Base-by-base conservation (phyloP, 306 rosid species). In the Prunus dulcis region DNA sequence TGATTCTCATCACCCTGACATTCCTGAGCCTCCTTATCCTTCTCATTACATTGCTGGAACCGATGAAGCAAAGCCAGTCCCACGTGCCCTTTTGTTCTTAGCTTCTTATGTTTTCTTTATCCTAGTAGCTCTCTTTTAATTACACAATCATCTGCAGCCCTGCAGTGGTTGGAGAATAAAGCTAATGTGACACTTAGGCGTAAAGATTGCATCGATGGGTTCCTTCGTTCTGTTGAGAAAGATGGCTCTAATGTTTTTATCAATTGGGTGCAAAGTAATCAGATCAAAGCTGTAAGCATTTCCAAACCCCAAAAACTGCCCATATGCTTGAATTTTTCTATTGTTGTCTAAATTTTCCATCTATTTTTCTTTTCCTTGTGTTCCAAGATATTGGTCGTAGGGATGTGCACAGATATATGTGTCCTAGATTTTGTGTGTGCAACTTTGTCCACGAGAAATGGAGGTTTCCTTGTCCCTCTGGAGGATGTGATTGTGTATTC, bases 21-120 rank as follows among this genome's bases (percentile, higher is more conserved):
- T 84, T 73, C 98, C 96, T 0, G 97, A 95, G 72, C 86, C 73
- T 57, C 97, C 97, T 43, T 95, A 87, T 89, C 98, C 97, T 75
- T 86, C 90, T 32, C 97, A 95, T 79, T 95, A 97, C 70, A 80
- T 95, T 76, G 75, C 73, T 27, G 97, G 98, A 73, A 81, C 96
- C 5, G 82, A 90, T 38, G 98, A 95, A 82, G 67, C 85, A 51
- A 88, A 89, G 12, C 86, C 90, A 30, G 92, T 95, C 82, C 89
- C 97, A 61, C 96, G 98, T 95, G 84, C 45, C 53, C 27, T 65
- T 79, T 61, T 12, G 4, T 28, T 11, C 38, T 73, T 61, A 25
- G 57, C 69, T 67, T 19, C 28, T 58, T 73, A 3, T 58, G 43
- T 52, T 60, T 28, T 30, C 4, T 0, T 0, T 30, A 2, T 30